Evolutionary conservation across 2,329 filamentous ascomycete genomes (phyloP).

Genomic region (Amauroascus verrucosus): DNA sequence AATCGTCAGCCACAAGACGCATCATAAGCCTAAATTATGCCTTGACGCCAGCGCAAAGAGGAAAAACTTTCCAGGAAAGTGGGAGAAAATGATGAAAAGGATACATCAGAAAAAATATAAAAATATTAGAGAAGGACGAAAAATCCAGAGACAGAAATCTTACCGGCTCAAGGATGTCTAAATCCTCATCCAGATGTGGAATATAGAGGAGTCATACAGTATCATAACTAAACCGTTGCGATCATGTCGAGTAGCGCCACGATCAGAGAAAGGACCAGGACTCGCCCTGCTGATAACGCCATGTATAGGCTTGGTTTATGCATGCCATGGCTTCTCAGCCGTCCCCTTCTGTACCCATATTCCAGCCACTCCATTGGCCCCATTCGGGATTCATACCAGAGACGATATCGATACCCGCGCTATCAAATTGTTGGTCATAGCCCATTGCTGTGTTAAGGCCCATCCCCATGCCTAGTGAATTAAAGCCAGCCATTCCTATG

Average conservation of each 20-base stretch:
- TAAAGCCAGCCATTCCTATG: slow-evolving; percentile 21
- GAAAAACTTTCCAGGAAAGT: not conserved
- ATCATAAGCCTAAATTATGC: not conserved
- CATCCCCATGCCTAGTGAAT: slow-evolving; percentile 18
- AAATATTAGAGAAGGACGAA: not conserved
- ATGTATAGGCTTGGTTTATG: not conserved
- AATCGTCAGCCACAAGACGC: not conserved
- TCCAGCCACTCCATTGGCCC: slow-evolving; percentile 13
- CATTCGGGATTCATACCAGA: slow-evolving; percentile 11
- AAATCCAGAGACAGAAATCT: not conserved
- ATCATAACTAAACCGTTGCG: not conserved
- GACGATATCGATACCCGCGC: not conserved
- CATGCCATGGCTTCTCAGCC: not conserved
- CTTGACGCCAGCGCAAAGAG: not conserved
- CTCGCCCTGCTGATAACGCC: not conserved
- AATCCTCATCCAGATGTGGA: not conserved
- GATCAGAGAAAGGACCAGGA: not conserved
- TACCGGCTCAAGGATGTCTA: not conserved
- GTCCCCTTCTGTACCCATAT: slow-evolving; percentile 9
- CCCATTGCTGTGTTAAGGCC: slow-evolving; percentile 19
- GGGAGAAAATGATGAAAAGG: no score
- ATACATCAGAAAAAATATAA: not conserved
- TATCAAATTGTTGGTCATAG: slow-evolving; percentile 1
- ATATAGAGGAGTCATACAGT: not conserved
- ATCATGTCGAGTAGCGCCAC: not conserved